Conservation (phyloP, 2,329 filamentous ascomycete species). For the Raffaelea deltoideospora region DNA sequence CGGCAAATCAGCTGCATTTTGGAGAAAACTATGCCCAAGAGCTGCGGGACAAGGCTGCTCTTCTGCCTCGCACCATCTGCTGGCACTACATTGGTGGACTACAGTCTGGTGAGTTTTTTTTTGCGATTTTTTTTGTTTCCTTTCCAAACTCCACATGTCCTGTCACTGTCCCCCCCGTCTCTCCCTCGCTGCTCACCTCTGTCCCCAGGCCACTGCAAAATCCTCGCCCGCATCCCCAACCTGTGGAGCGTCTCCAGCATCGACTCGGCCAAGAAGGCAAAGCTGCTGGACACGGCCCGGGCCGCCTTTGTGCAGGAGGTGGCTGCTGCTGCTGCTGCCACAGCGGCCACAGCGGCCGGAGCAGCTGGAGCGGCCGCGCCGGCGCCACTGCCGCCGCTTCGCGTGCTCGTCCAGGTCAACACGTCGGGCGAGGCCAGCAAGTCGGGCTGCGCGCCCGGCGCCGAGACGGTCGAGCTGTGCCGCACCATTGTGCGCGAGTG, state of each 20-base stretch:
- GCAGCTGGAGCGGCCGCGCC: background rate
- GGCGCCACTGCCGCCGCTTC: conserved; percentile 26
- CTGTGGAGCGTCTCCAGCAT: conserved; percentile 87
- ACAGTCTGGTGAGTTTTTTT: conserved; percentile 46
- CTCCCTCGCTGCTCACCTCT: background rate
- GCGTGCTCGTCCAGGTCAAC: conserved; percentile 87
- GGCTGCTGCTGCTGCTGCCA: conserved; percentile 12
- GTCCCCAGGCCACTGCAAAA: conserved; percentile 66
- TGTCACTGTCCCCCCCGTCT: conserved; percentile 1
- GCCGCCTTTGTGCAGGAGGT: conserved; percentile 11
- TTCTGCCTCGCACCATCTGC: conserved; percentile 61
- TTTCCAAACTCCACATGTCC: background rate
- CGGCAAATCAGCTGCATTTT: conserved; percentile 57
- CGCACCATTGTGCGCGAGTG: conserved; percentile 55
- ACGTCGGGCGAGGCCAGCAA: conserved; percentile 81
- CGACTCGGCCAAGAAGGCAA: conserved; percentile 76
- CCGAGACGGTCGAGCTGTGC: conserved; percentile 49
- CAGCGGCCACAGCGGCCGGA: too few relatives aligned
- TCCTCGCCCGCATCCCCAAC: conserved; percentile 72
- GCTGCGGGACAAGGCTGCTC: conserved; percentile 65
- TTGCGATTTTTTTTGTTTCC: background rate
- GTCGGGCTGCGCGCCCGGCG: conserved; percentile 59
- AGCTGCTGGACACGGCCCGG: conserved; percentile 63
- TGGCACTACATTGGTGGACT: conserved; percentile 98
- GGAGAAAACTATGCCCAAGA: conserved; percentile 96